Evolutionary conservation across 1,284 basidiomycete species (phyloP).

Genomic region (Ustilago nuda): DNA sequence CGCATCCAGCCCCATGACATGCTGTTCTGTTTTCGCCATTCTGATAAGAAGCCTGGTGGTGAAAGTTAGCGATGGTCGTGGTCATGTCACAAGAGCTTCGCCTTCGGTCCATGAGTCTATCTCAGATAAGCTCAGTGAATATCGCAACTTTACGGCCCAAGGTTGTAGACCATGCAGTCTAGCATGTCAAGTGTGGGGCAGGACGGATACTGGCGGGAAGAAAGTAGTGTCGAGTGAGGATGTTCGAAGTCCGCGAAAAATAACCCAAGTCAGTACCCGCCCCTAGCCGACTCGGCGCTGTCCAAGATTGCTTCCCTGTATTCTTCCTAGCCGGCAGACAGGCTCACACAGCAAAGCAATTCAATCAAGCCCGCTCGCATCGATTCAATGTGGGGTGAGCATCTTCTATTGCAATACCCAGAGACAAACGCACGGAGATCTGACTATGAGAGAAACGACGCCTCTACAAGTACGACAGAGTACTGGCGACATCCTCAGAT

Average conservation of each 20-base stretch:
- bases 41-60: not conserved
- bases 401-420: not conserved
- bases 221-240: constrained; percentile 12
- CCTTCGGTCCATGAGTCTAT: no score
- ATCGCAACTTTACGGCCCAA: not conserved
- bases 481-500: not conserved
- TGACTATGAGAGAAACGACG: not conserved
- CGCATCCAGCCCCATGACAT: no score
- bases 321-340: not conserved
- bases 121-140: not conserved
- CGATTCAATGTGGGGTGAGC: not conserved
- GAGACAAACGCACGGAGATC: not conserved
- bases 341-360: not conserved
- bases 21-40: not conserved
- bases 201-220: constrained; percentile 9
- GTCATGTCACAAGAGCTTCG: constrained; percentile 1
- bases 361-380: not conserved
- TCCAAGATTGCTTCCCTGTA: not conserved
- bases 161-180: not conserved
- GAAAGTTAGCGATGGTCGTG: not conserved
- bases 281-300: constrained; percentile 5
- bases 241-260: constrained; percentile 2
- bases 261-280: constrained; percentile 13
- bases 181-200: not conserved
- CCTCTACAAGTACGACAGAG: not conserved